These are phyloP conservation scores for Candida krabiensis DNA, from an alignment of 805 yeast species.

Conservation along the genomic window DNA sequence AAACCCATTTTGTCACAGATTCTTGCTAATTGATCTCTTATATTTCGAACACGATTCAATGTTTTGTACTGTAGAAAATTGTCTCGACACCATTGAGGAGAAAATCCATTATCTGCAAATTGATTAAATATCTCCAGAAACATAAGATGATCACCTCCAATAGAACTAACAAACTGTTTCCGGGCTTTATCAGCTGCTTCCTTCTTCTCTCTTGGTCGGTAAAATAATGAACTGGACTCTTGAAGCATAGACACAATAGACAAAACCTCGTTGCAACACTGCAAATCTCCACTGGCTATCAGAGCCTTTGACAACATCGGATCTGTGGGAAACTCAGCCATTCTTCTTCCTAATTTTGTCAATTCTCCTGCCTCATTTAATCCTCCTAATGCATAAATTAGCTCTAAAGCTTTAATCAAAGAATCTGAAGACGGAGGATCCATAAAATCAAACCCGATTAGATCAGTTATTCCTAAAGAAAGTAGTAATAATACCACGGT, in stretches of 20 bases:
- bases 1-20: conserved; percentile 58
- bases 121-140: conserved; percentile 72
- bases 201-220: conserved; percentile 65
- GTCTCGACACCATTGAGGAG: conserved; percentile 82
- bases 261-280: conserved; percentile 67
- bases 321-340: conserved; percentile 92
- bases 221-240: conserved; percentile 70
- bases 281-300: conserved; percentile 56
- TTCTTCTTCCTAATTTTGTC: conserved; percentile 73
- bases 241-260: conserved; percentile 82
- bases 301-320: conserved; percentile 84
- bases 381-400: conserved; percentile 86
- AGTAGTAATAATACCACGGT: conserved; percentile 73
- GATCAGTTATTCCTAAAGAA: conserved; percentile 82
- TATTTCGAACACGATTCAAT: conserved; percentile 63
- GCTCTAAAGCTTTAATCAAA: conserved; percentile 71
- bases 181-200: conserved; percentile 65
- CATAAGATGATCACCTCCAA: conserved; percentile 78
- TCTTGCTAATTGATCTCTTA: conserved; percentile 65
- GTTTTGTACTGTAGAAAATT: conserved; percentile 78
- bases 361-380: conserved; percentile 75
- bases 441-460: conserved; percentile 83
- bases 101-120: conserved; percentile 68
- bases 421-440: conserved; percentile 82
- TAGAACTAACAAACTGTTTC: conserved; percentile 48